Conservation (phyloP, 352 stramenopile species). For the Phytophthora palmivora region DNA sequence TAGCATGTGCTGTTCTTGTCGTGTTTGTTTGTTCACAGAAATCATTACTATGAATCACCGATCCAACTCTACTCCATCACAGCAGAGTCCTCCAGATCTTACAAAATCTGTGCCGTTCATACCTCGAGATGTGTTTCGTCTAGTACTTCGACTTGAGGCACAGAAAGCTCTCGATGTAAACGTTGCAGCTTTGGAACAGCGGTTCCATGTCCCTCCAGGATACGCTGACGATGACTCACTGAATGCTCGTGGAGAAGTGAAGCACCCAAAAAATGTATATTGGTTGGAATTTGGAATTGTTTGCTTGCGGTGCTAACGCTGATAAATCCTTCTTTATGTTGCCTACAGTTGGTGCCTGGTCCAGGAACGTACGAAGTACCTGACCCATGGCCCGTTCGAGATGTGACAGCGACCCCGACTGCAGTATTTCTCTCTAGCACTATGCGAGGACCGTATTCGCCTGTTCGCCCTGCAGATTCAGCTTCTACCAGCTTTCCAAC, state of each 20-base stretch:
- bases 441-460: conserved; percentile 10
- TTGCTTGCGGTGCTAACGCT: too few species aligned
- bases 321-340: too few species aligned
- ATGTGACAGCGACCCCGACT: conserved; percentile 27
- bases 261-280: conserved; percentile 35
- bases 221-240: conserved; percentile 54
- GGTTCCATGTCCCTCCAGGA: conserved; percentile 58
- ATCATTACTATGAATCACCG: conserved; percentile 8
- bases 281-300: background rate
- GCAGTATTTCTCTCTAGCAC: conserved; percentile 44
- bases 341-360: conserved; percentile 47
- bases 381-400: conserved; percentile 31
- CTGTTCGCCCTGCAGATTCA: conserved; percentile 6
- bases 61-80: conserved; percentile 21
- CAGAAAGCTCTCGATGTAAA: conserved; percentile 69
- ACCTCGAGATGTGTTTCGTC: conserved; percentile 68
- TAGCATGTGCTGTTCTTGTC: conserved; percentile 23
- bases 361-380: conserved; percentile 61
- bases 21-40: conserved; percentile 10
- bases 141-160: conserved; percentile 67
- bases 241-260: conserved; percentile 34
- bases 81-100: conserved; percentile 12
- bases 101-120: conserved; percentile 49
- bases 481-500: conserved; percentile 11
- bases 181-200: conserved; percentile 53